Evolutionary conservation across 2,329 filamentous ascomycete species (phyloP).

Genomic region (Fusarium avenaceum): DNA sequence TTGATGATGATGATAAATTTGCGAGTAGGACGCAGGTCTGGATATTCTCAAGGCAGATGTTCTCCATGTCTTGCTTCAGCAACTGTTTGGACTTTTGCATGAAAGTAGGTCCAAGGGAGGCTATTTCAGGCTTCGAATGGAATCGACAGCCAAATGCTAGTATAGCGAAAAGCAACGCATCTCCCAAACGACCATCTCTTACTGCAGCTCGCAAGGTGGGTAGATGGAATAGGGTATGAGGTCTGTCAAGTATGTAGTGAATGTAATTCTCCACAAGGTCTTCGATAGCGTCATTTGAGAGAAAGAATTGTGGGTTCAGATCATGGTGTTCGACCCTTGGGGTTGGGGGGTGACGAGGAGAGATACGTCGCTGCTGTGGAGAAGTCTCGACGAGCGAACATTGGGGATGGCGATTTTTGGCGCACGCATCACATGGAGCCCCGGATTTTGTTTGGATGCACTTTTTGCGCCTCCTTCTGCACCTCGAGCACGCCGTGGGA

Average conservation of each 20-base stretch:
- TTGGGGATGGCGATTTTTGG: conserved; percentile 2
- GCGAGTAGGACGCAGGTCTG: conserved; percentile 16
- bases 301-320: conserved; percentile 2
- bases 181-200: not conserved
- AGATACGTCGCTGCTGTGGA: conserved; percentile 1
- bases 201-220: conserved; percentile 1
- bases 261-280: conserved; percentile 21
- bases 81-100: conserved; percentile 11
- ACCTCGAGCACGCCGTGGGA: conserved; percentile 12
- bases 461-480: conserved; percentile 19
- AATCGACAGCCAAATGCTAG: conserved; percentile 16
- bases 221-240: conserved; percentile 10
- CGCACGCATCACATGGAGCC: conserved; percentile 12
- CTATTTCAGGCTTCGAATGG: conserved; percentile 3
- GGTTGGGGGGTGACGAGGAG: not conserved
- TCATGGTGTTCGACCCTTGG: not conserved
- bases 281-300: conserved; percentile 20
- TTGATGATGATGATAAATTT: conserved; percentile 12
- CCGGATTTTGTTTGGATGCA: conserved; percentile 11
- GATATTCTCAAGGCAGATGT: conserved; percentile 17
- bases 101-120: conserved; percentile 7
- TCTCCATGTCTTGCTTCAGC: conserved; percentile 15
- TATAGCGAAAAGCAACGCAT: conserved; percentile 11
- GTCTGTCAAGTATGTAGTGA: conserved; percentile 19
- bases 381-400: conserved; percentile 11